Conservation (phyloP, 768 basidiomycete genomes). For the Termitomyces sp. region DNA sequence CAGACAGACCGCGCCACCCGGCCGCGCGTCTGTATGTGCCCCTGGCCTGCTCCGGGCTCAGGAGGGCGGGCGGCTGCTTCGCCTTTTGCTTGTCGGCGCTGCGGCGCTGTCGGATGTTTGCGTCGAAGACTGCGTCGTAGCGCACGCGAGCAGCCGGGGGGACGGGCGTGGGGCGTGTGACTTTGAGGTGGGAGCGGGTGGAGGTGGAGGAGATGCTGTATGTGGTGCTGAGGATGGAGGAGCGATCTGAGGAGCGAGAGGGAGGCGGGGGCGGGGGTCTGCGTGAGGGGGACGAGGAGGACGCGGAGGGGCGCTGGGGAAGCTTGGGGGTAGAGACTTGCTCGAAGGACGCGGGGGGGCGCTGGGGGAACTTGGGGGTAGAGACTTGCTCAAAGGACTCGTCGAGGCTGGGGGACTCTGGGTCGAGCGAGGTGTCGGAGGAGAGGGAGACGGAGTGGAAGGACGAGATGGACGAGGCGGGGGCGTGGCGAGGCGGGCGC, state of each 20-base stretch:
- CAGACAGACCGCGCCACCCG: slow-evolving; percentile 71
- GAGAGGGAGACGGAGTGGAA: slow-evolving; percentile 83
- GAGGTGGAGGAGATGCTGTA: slow-evolving; percentile 26
- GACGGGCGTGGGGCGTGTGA: slow-evolving; percentile 57
- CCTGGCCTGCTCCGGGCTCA: slow-evolving; percentile 32
- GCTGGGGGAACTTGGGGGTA: slow-evolving; percentile 39
- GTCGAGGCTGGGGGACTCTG: slow-evolving; percentile 51
- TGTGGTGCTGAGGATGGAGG: slow-evolving; percentile 50
- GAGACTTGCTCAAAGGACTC: slow-evolving; percentile 74
- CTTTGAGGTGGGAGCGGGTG: slow-evolving; percentile 22
- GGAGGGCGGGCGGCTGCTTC: slow-evolving; percentile 24
- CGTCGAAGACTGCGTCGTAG: slow-evolving; percentile 62
- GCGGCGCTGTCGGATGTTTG: slow-evolving; percentile 49
- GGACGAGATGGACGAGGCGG: slow-evolving; percentile 71
- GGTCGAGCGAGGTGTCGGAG: slow-evolving; percentile 38
- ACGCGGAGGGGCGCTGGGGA: slow-evolving; percentile 38
- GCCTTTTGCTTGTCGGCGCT: slow-evolving; percentile 29
- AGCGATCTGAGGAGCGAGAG: slow-evolving; percentile 53
- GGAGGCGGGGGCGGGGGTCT: slow-evolving; percentile 35
- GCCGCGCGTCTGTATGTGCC: slow-evolving; percentile 46
- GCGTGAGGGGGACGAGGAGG: slow-evolving; percentile 24
- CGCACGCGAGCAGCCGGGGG: slow-evolving; percentile 58
- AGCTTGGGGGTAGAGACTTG: slow-evolving; percentile 49
- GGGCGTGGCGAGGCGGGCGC: slow-evolving; percentile 43
- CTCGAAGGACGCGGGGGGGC: slow-evolving; percentile 49